phyloP scores from a whole-genome alignment of 1,139 yeast species.

The Starmera stellimalicola region DNA sequence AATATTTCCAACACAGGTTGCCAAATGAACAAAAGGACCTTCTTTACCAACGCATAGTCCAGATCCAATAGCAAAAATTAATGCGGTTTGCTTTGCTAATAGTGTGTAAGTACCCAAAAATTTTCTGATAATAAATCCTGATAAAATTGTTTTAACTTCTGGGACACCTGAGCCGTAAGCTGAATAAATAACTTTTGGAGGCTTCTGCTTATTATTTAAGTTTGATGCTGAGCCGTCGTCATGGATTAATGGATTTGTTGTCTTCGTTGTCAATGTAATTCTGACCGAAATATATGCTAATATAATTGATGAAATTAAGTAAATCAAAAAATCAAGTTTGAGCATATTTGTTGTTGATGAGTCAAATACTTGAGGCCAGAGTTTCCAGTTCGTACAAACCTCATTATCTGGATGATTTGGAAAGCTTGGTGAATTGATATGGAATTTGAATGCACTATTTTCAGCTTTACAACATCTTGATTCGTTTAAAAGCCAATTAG shows the following conservation, averaged over 20 bases:
- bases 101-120: constrained; percentile 49
- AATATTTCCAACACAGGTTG: constrained; percentile 56
- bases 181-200: constrained; percentile 34
- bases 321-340: constrained; percentile 30
- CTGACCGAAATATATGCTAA: constrained; percentile 38
- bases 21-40: constrained; percentile 61
- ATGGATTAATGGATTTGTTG: constrained; percentile 22
- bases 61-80: constrained; percentile 50
- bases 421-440: background rate
- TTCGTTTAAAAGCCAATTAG: constrained; percentile 38
- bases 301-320: constrained; percentile 30
- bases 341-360: constrained; percentile 7
- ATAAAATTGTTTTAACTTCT: constrained; percentile 45
- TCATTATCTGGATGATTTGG: constrained; percentile 8
- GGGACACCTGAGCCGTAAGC: constrained; percentile 63
- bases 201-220: constrained; percentile 1
- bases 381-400: constrained; percentile 34
- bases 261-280: constrained; percentile 41
- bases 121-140: constrained; percentile 46
- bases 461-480: constrained; percentile 31
- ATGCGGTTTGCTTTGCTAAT: constrained; percentile 39
- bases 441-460: background rate
- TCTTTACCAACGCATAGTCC: constrained; percentile 59
- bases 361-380: constrained; percentile 32
- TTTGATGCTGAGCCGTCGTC: constrained; percentile 1